Base-by-base conservation (phyloP, 768 basidiomycete genomes). In the Boletus insuetus region DNA sequence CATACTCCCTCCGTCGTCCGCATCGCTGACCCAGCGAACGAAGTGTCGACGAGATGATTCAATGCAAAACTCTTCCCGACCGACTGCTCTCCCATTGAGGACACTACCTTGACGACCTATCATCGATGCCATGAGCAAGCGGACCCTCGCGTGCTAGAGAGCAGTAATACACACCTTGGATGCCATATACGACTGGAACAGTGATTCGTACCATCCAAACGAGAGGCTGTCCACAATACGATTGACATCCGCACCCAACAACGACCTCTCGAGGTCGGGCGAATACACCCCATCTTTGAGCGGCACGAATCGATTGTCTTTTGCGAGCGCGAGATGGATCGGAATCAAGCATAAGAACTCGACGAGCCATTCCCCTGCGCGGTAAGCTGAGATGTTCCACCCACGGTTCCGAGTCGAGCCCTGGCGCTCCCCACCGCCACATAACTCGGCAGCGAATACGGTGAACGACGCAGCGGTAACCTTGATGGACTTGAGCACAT, bases 11-110 rank as follows among this genome's bases (percentile, higher is more conserved):
- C 82, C 62, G 81, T 85, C 10, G 83, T 84, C 19, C 82, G 71
- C 82, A 85, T 84, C 0, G 84, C 84, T 11, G 78, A 81, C 1
- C 85, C 84, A 11, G 82, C 82, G 58, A 86, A 86, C 1, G 85
- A 85, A 0, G 83, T 83, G 59, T 86, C 84, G 2, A 75, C 77
- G 6, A 86, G 71, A 57, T 86, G 85, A 49, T 85, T 85, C 39
- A 85, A 63, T 0, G 79, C 70, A 51, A 77, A 86, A 47, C 78
- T 81, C 59, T 85, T 85, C 1, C 84, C 85, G 2, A 86, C 84
- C 0, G 82, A 84, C 61, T 86, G 84, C 63, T 84, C 83, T 1
- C 83, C 84, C 84, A 85, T 85, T 0, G 84, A 86, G 0, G 84
- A 83, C 2, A 85, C 83, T 3, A 85, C 85, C 58, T 77, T 79